Conservation (phyloP, 163 green algal genomes). For the Coccomyxa subellipsoidea region DNA sequence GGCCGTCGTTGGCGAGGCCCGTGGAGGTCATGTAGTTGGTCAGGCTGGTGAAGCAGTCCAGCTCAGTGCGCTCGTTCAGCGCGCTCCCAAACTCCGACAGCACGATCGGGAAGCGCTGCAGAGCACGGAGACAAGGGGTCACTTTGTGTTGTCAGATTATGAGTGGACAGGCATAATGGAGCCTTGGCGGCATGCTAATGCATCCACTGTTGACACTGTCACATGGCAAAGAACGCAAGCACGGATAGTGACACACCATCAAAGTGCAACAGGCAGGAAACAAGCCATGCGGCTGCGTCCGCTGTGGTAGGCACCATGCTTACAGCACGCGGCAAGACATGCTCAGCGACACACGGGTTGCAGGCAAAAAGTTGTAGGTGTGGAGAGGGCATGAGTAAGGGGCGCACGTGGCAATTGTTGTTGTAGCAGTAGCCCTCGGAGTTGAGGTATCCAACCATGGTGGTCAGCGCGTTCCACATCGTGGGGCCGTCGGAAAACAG, state of each 20-base stretch:
- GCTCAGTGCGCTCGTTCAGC: neutral
- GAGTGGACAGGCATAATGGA: neutral
- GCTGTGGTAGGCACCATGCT: too few relatives aligned
- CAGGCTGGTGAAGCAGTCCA: slow-evolving; percentile 10
- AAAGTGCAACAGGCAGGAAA: too few relatives aligned
- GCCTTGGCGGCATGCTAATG: too few relatives aligned
- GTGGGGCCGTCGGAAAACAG: neutral
- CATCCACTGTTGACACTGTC: too few relatives aligned
- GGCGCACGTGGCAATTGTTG: neutral
- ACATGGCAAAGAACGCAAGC: too few relatives aligned
- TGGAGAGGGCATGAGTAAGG: neutral
- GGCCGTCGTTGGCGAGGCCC: neutral
- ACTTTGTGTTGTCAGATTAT: neutral
- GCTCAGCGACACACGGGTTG: too few relatives aligned
- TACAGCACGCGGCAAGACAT: too few relatives aligned
- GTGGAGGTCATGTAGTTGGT: slow-evolving; percentile 5
- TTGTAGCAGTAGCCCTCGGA: slow-evolving; percentile 7
- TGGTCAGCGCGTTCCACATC: neutral
- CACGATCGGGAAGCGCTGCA: slow-evolving; percentile 13
- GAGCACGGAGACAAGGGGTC: neutral
- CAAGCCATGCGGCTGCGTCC: too few relatives aligned
- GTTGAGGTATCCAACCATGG: neutral
- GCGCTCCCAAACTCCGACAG: slow-evolving; percentile 17
- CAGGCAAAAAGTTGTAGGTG: too few relatives aligned
- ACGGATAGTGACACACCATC: too few relatives aligned